Evolutionary conservation across 345 rosid species (phyloP), one percentile per base, ranked within the genome.

Genomic region (Geranium rotundifolium): DNA sequence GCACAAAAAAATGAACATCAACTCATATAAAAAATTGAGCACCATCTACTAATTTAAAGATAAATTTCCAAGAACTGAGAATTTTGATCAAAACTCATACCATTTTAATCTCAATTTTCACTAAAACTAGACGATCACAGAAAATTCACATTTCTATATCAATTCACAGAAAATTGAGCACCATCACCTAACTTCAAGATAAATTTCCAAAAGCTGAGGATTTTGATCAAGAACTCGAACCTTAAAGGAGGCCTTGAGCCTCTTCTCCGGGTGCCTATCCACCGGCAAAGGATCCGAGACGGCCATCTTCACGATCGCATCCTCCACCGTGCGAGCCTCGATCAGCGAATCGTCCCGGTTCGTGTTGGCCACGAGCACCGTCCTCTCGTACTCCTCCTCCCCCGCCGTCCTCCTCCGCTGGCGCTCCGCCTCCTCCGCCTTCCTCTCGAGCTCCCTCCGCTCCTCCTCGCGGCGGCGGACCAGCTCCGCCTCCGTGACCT

Each of bases 371-470:
- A 90, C 95, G 63, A 76, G 56, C 52, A 93, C 85, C 84, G 83
- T 82, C 78, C 76, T 79, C 73, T 93, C 99, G 63, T 90, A 93
- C 80, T 93, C 99, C 76, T 93, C 96, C 34, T 79, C 96, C 72
- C 83, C 97, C 37, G 97, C n/a, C n/a, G n/a, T n/a, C n/a, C n/a
- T n/a, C n/a, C n/a, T n/a, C n/a, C n/a, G n/a, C n/a, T n/a, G n/a
- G n/a, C n/a, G n/a, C n/a, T n/a, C n/a, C n/a, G n/a, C n/a, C n/a
- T n/a, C n/a, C n/a, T n/a, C n/a, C n/a, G n/a, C n/a, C n/a, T n/a
- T n/a, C n/a, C n/a, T n/a, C n/a, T n/a, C n/a, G n/a, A n/a, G n/a
- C n/a, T n/a, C n/a, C n/a, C n/a, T n/a, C n/a, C n/a, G n/a, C n/a
- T n/a, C n/a, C n/a, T n/a, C n/a, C n/a, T n/a, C n/a, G n/a, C n/a